Evolutionary conservation across 139 green algal species (phyloP), one percentile per base, ranked within the genome.

Genomic region (Ostreobium quekettii): DNA sequence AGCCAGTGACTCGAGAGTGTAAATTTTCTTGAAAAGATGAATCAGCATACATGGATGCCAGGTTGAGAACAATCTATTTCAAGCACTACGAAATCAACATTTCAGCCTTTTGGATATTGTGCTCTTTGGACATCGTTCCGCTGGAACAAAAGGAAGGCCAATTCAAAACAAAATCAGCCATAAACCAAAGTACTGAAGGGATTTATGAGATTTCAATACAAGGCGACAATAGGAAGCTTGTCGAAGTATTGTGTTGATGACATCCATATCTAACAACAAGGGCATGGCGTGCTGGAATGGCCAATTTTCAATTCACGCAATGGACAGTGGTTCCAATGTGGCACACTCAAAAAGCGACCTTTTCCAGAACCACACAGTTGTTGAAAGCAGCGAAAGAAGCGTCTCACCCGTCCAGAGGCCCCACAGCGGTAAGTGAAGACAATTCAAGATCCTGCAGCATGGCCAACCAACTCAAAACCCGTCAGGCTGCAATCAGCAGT

Each of bases 381-480:
- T 19, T 2, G 4, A 59, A 36, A 19, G 1, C 8, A 31, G 5
- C 26, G 3, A 30, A 42, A 1, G n/a, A 19, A 47, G 19, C 35
- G 35, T n/a, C 84, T 83, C 63, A 94, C 87, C 90, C 90, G 53
- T 96, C 90, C 32, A 96, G 83, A 0, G 90, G 90, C 19, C 83
- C 82, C 5, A 96, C 79, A 4, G 90, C 90, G 2, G 90, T 96
- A 8, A 96, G 76, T 67, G 95, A 86, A 6, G 74, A 81, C 26
- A 95, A 79, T 53, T 85, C 80, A 42, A 93, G 60, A 66, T 79
- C 77, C 22, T 71, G 59, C 24, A 36, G 24, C 33, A n/a, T n/a
- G n/a, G n/a, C n/a, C n/a, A n/a, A n/a, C n/a, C n/a, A n/a, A n/a
- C n/a, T n/a, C n/a, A n/a, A n/a, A n/a, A n/a, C n/a, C n/a, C n/a